Conservation (phyloP, 2,329 filamentous ascomycete species). For the Penicillium sumatraense region DNA sequence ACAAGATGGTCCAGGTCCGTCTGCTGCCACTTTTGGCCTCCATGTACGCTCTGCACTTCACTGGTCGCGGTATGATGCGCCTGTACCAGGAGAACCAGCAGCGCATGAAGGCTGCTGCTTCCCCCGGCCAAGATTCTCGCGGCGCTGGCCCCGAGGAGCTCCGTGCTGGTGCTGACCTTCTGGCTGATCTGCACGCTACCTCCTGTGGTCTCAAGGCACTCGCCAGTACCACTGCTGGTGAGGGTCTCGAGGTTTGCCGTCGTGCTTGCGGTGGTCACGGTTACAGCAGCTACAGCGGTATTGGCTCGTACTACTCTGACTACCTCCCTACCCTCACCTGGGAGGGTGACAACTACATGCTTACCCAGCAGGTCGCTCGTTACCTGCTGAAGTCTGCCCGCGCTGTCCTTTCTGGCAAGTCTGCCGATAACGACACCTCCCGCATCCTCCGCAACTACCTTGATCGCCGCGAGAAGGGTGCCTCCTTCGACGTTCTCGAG, state of each 20-base stretch:
- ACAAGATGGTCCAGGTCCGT: conserved; percentile 79
- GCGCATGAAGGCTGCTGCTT: conserved; percentile 61
- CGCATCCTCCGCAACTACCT: conserved; percentile 69
- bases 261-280: conserved; percentile 78
- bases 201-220: conserved; percentile 77
- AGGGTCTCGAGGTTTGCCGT: conserved; percentile 75
- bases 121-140: conserved; percentile 51
- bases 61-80: conserved; percentile 74
- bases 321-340: conserved; percentile 73
- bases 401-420: conserved; percentile 67
- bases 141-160: conserved; percentile 71
- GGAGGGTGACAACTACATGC: conserved; percentile 84
- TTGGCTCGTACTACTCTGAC: conserved; percentile 74
- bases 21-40: conserved; percentile 73
- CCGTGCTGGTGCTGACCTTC: conserved; percentile 66
- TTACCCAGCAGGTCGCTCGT: conserved; percentile 77
- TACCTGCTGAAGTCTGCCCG: conserved; percentile 78
- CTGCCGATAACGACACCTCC: conserved; percentile 70
- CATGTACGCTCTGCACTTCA: conserved; percentile 79
- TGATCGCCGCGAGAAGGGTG: conserved; percentile 68
- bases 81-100: conserved; percentile 75
- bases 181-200: conserved; percentile 76
- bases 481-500: conserved; percentile 74
- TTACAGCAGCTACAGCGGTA: conserved; percentile 76
- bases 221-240: conserved; percentile 71